These are phyloP conservation scores for Apiospora saccharicola DNA, from an alignment of 2,329 filamentous ascomycete species.

Conservation along the genomic window DNA sequence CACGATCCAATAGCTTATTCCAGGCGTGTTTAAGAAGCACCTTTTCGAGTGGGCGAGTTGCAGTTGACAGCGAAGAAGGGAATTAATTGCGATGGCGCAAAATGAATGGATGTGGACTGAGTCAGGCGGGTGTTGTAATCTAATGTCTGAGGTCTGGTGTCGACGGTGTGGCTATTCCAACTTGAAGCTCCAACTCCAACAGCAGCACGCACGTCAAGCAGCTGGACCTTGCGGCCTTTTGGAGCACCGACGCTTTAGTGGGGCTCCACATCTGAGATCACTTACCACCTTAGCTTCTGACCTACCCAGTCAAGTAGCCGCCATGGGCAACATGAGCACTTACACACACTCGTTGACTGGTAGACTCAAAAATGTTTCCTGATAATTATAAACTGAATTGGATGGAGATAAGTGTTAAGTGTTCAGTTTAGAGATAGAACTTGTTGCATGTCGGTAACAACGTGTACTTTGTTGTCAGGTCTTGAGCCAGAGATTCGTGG, in stretches of 20 bases:
- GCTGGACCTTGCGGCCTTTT: conserved; percentile 19
- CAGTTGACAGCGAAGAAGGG: neutral
- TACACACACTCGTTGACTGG: no score
- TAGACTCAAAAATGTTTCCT: no score
- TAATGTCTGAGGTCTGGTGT: conserved; percentile 1
- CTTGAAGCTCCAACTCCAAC: conserved; percentile 16
- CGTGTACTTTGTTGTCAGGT: no score
- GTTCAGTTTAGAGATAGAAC: no score
- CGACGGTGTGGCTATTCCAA: conserved; percentile 13
- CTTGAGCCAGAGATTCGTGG: no score
- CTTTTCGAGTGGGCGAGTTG: neutral
- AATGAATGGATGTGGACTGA: neutral
- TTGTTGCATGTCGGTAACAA: no score
- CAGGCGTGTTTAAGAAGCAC: neutral
- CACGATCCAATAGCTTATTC: conserved; percentile 8
- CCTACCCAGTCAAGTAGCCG: no score
- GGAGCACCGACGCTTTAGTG: conserved; percentile 8
- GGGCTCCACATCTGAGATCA: conserved; percentile 9
- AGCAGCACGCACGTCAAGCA: conserved; percentile 7
- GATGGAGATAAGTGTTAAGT: no score
- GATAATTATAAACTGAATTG: no score
- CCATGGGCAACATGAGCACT: no score
- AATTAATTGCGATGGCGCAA: conserved; percentile 5
- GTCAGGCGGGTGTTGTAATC: conserved; percentile 6
- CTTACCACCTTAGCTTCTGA: neutral